phyloP scores from a whole-genome alignment of 257 asterid genomes.

The Marsdenia floribunda region DNA sequence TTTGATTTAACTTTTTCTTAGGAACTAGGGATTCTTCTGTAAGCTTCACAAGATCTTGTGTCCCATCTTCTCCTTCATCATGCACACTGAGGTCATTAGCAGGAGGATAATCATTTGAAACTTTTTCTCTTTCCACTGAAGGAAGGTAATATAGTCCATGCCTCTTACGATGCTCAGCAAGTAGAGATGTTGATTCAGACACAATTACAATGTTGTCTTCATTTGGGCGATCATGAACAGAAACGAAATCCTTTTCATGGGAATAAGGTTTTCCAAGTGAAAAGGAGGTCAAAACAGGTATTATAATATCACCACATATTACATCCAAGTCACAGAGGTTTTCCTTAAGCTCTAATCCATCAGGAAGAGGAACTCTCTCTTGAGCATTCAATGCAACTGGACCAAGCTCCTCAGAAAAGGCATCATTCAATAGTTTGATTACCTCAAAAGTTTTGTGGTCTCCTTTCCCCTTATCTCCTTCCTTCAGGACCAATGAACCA shows the following conservation, averaged over 20 bases:
- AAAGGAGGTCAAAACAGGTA: slow-evolving; percentile 53
- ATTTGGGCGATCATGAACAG: slow-evolving; percentile 26
- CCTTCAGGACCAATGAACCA: slow-evolving; percentile 29
- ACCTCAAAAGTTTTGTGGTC: slow-evolving; percentile 39
- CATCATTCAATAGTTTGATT: slow-evolving; percentile 41
- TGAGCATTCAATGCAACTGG: slow-evolving; percentile 78
- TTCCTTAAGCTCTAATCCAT: slow-evolving; percentile 62
- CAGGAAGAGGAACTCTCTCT: slow-evolving; percentile 71
- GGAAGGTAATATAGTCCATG: slow-evolving; percentile 85
- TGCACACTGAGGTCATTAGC: slow-evolving; percentile 51
- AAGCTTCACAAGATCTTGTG: slow-evolving; percentile 62
- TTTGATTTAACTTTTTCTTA: slow-evolving; percentile 52
- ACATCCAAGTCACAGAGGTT: slow-evolving; percentile 67
- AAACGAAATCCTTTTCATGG: slow-evolving; percentile 28
- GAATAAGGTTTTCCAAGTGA: slow-evolving; percentile 47
- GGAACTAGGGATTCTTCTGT: slow-evolving; percentile 59
- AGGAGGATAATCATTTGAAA: slow-evolving; percentile 60
- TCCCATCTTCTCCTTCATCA: slow-evolving; percentile 39
- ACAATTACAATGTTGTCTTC: slow-evolving; percentile 52
- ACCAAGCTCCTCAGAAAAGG: slow-evolving; percentile 83
- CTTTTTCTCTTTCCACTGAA: slow-evolving; percentile 41
- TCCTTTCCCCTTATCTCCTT: slow-evolving; percentile 31
- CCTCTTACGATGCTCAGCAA: slow-evolving; percentile 77
- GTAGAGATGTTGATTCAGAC: slow-evolving; percentile 69
- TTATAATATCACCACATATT: slow-evolving; percentile 53